Evolutionary conservation across 257 asterid species (phyloP), one percentile per base, ranked within the genome.

Genomic region (Solanum arcanum): DNA sequence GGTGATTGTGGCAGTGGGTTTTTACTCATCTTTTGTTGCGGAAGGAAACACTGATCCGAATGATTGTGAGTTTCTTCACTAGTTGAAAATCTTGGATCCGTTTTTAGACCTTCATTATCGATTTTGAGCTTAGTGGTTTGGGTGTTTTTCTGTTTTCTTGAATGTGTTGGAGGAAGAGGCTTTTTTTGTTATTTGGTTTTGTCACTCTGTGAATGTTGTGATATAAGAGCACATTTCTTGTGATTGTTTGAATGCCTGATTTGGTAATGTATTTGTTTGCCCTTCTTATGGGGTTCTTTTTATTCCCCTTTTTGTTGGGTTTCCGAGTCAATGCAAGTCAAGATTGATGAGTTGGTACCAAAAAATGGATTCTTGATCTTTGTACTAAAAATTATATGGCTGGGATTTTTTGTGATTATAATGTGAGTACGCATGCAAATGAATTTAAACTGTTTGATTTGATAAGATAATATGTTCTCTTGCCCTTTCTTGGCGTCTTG

Each of bases 41-140:
- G 73, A 86, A 69, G 95, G 91, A 83, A 85, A 90, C 85, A 94
- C 98, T 90, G 96, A 94, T 92, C 92, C 96, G 35, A 92, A 87
- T 87, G 98, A 95, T 78, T 90, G 99, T 97, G 87, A 89, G 89
- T 70, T 29, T 74, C 84, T 78, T 9, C 49, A 59, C 44, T 25
- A 66, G 46, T 66, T 16, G 35, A 39, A 27, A 62, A 68, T 16
- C 41, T 64, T 68, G 87, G 87, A 85, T 64, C 80, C 37, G 23
- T 62, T 3, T 37, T 8, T n/a, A 60, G 78, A 39, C 25, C 52
- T 25, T 68, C 87, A 86, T 86, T n/a, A 44, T 41, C 83, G 86
- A 64, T 64, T 18, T 88, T 86, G 66, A n/a, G 85, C 6, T 86
- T n/a, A 29, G 73, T 68, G 52, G 49, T 42, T 74, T 74, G 5